phyloP scores from a whole-genome alignment of 768 basidiomycete genomes.

The Candolleomyces eurysporus region DNA sequence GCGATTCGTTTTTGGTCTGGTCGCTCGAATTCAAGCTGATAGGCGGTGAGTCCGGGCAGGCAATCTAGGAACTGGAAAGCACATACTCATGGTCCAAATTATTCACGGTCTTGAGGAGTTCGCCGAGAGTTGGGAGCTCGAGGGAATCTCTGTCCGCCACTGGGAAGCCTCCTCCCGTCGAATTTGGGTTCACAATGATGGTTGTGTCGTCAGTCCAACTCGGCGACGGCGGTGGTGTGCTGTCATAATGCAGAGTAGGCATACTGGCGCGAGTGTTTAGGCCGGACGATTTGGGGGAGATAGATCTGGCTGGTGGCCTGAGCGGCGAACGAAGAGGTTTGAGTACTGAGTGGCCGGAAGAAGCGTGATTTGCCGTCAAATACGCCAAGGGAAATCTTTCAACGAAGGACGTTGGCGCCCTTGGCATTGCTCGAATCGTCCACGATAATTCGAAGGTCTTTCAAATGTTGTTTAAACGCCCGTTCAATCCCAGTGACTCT shows the following conservation, averaged over 20 bases:
- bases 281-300: slow-evolving; percentile 17
- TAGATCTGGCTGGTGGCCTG: slow-evolving; percentile 30
- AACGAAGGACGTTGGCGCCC: slow-evolving; percentile 2
- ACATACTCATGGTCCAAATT: slow-evolving; percentile 15
- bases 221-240: slow-evolving; percentile 14
- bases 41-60: slow-evolving; percentile 25
- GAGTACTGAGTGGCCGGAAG: slow-evolving; percentile 8
- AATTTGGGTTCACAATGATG: slow-evolving; percentile 16
- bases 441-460: too few species aligned
- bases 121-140: slow-evolving; percentile 21
- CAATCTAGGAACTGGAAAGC: slow-evolving; percentile 20
- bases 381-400: too few species aligned
- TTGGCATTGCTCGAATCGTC: too few species aligned
- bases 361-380: slow-evolving; percentile 1
- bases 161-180: slow-evolving; percentile 22
- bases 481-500: too few species aligned
- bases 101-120: slow-evolving; percentile 22
- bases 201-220: slow-evolving; percentile 19
- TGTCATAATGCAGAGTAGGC: neutral
- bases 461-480: too few species aligned
- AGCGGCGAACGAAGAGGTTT: slow-evolving; percentile 36
- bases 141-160: slow-evolving; percentile 22
- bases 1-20: slow-evolving; percentile 19
- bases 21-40: slow-evolving; percentile 5
- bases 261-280: slow-evolving; percentile 10